Evolutionary conservation across 495 filamentous ascomycete genomes (phyloP), one percentile per base, ranked within the genome.

Genomic region (Cetradonia linearis): DNA sequence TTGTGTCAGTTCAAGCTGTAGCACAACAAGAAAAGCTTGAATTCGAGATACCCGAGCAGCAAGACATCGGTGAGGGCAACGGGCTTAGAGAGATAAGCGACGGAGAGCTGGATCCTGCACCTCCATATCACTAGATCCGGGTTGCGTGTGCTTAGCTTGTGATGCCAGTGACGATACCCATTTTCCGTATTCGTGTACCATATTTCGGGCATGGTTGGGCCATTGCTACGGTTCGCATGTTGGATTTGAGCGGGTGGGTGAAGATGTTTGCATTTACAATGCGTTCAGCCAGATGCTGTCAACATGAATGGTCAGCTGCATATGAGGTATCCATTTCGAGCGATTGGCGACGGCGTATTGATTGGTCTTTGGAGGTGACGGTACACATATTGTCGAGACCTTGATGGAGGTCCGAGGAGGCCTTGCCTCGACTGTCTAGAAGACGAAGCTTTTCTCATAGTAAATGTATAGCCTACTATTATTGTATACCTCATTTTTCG

Each of bases 1-100:
- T 99, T 68, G 94, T 99, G 34, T 93, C 88, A 37, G 87, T 89
- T 44, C 93, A 96, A 73, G 93, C 93, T 33, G 90, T 95, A 64
- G 89, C 89, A 55, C 89, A 95, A 69, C 88, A 94, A 72, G 89
- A 94, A 73, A 91, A 86, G 74, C 73, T 87, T 56, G 88, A 91
- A 30, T 76, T 78, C 70, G 70, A 72, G 18, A 70, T 63, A 30
- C 58, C 59, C 18, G 64, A 78, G 38, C 59, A 53, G 33, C 59
- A 55, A 37, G 59, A 61, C 23, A 37, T 55, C 0, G n/a, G 30
- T 14, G 50, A 55, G 23, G 37, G 28, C 10, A 61, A 56, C 40
- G 59, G 59, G 6, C 40, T 61, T 1, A 37, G 49, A 11, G 52
- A 53, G 28, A 44, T 44, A 31, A 50, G 58, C 37, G 57, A 55